phyloP scores from a whole-genome alignment of 2,329 filamentous ascomycete genomes.

The Cryphonectria nitschkei region DNA sequence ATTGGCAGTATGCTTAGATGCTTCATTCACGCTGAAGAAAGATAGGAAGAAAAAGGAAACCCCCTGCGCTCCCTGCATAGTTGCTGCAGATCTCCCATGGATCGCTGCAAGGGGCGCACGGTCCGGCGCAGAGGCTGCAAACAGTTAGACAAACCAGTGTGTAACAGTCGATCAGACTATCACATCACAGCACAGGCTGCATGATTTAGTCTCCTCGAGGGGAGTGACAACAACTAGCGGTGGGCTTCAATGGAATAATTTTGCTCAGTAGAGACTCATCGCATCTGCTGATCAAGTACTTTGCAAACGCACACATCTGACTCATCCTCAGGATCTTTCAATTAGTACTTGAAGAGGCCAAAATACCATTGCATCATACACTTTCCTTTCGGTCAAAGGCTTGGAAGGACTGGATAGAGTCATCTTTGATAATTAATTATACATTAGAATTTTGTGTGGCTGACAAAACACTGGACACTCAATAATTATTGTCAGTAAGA shows the following conservation, averaged over 20 bases:
- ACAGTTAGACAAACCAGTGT: background rate
- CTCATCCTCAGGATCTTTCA: no score
- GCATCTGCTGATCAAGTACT: no score
- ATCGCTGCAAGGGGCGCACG: slow-evolving; percentile 1
- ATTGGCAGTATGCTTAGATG: background rate
- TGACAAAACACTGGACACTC: no score
- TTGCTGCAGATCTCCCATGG: background rate
- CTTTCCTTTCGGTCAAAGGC: no score
- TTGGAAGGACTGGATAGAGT: no score
- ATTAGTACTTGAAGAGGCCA: no score
- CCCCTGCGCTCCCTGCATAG: background rate
- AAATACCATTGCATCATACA: no score
- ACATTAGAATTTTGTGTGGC: no score
- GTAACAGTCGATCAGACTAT: slow-evolving; percentile 4
- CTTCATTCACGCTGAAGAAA: background rate
- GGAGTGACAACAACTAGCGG: background rate
- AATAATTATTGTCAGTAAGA: no score
- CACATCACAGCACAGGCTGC: slow-evolving; percentile 4
- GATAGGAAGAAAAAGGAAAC: background rate
- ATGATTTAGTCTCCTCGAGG: background rate
- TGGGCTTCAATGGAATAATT: background rate
- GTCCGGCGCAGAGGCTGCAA: background rate
- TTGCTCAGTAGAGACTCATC: background rate
- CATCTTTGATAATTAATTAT: no score
- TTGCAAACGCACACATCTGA: no score